These are phyloP conservation scores for Fusarium caatingaense DNA, from an alignment of 2,329 filamentous ascomycete genomes.

Conservation along the genomic window DNA sequence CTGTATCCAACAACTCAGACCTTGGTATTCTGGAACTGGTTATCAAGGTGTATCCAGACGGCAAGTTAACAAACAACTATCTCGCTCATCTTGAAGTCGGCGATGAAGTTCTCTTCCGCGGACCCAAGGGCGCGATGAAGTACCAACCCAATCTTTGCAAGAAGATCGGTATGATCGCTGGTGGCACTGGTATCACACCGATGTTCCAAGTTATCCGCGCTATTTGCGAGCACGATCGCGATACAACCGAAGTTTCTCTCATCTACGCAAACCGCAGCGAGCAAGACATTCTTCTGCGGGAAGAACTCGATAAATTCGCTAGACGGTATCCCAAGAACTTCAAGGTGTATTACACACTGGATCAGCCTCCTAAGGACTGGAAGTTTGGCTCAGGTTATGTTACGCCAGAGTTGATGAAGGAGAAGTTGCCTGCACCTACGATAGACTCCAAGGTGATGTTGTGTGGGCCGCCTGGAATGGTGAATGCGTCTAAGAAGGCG, in stretches of 20 bases:
- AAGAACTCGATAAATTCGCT: conserved; percentile 66
- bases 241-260: conserved; percentile 66
- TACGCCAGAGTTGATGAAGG: conserved; percentile 60
- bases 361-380: conserved; percentile 60
- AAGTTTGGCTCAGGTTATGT: conserved; percentile 61
- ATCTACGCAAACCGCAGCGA: conserved; percentile 70
- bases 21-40: conserved; percentile 63
- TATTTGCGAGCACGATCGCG: conserved; percentile 68
- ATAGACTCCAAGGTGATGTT: conserved; percentile 64
- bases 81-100: conserved; percentile 59
- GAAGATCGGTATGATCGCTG: conserved; percentile 67
- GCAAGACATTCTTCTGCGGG: conserved; percentile 67
- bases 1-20: conserved; percentile 62
- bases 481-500: conserved; percentile 65
- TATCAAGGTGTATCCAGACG: conserved; percentile 63
- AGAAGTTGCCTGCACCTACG: conserved; percentile 60
- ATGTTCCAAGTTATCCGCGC: conserved; percentile 69
- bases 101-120: conserved; percentile 63
- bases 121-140: conserved; percentile 67
- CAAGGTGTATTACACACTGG: conserved; percentile 66
- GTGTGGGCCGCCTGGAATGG: conserved; percentile 71
- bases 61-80: conserved; percentile 61
- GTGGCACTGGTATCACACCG: conserved; percentile 52
- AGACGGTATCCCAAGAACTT: conserved; percentile 64
- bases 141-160: conserved; percentile 58